Base-by-base conservation (phyloP, 805 yeast genomes). In the Suhomyces canberraensis region DNA sequence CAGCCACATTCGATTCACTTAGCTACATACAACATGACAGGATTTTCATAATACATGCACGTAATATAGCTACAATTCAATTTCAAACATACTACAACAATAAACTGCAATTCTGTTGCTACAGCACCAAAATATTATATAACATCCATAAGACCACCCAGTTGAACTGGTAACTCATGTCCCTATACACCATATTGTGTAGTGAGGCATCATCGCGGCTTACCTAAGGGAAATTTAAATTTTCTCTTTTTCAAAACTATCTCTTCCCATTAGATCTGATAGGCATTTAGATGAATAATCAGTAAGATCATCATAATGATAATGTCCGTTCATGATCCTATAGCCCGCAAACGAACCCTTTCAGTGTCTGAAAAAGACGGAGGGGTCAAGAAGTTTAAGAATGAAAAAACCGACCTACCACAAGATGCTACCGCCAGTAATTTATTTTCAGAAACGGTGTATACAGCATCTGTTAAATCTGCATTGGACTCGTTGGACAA, bases 401-500 rank as follows among this genome's bases (percentile, higher is more conserved):
- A 44, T 41, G 44, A 47, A 25, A 50, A 48, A 22, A 18, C 37
- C 31, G 47, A 44, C 19, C 25, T 31, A 21, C 35, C 39, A 32
- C 35, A 36, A 32, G 38, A 37, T 34, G 36, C 33, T 25, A 26
- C 26, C 35, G 34, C 21, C 31, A 20, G 18, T 16, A 26, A 27
- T 13, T 25, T 34, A 31, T 61, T 65, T 41, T 58, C 67, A 27
- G 69, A 61, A 33, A 58, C 60, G 50, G 62, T 67, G 69, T 68
- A 65, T 50, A 41, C 60, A 20, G 53, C 66, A 30, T 74, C 74
- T 51, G 78, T 84, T 24, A 72, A 73, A 46, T 72, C 85, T 36
- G 93, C 91, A 20, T 61, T 87, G 45, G 84, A 79, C 33, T 75
- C 82, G 36, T 64, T 84, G 50, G 89, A 82, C 39, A 75, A 72